phyloP scores from a whole-genome alignment of 2,329 filamentous ascomycete genomes.

The Fusarium coffeatum region DNA sequence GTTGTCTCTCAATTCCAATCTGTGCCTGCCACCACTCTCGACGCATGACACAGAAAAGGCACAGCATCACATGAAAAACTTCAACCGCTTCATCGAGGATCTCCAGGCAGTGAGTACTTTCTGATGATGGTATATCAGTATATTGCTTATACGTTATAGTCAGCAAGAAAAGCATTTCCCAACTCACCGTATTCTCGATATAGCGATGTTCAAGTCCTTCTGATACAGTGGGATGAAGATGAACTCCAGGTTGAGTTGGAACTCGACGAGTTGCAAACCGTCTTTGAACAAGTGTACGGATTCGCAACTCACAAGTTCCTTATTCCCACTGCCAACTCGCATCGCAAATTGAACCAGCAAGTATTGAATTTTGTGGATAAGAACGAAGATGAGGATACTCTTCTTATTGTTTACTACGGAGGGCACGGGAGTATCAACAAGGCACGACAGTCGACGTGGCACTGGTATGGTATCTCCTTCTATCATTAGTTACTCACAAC shows the following conservation, averaged over 20 bases:
- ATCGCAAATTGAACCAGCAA: conserved; percentile 43
- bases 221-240: conserved; percentile 46
- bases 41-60: conserved; percentile 46
- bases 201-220: conserved; percentile 42
- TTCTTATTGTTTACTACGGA: conserved; percentile 45
- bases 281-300: conserved; percentile 39
- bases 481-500: not conserved
- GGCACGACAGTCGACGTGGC: conserved; percentile 45
- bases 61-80: conserved; percentile 43
- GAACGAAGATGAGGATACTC: conserved; percentile 44
- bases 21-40: conserved; percentile 36
- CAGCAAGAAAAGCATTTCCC: conserved; percentile 43
- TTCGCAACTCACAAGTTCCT: conserved; percentile 41
- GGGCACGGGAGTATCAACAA: conserved; percentile 45
- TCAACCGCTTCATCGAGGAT: conserved; percentile 39
- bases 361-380: conserved; percentile 43
- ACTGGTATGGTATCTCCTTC: conserved; percentile 32
- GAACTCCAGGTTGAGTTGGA: conserved; percentile 44
- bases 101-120: conserved; percentile 34
- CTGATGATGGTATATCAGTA: not conserved
- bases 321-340: conserved; percentile 43
- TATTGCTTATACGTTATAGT: conserved; percentile 25
- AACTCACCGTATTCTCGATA: conserved; percentile 45
- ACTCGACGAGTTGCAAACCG: conserved; percentile 36
- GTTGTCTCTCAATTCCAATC: conserved; percentile 39